These are phyloP conservation scores for Leptosphaerulina australis DNA, from an alignment of 2,329 filamentous ascomycete genomes.

Conservation along the genomic window DNA sequence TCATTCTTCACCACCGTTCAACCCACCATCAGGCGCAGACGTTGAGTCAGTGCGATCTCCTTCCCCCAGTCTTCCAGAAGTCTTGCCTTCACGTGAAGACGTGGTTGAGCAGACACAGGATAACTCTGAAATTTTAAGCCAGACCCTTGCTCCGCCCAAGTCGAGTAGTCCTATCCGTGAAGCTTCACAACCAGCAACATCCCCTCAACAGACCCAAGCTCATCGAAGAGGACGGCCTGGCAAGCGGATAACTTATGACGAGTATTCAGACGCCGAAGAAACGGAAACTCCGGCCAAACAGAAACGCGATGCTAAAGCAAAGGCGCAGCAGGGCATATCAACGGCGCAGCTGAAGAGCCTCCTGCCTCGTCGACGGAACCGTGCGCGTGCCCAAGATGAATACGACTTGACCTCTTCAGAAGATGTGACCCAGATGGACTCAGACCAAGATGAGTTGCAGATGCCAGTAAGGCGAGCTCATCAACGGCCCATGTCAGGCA, in stretches of 20 bases:
- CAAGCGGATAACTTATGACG: constrained; percentile 26
- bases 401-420: constrained; percentile 51
- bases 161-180: constrained; percentile 49
- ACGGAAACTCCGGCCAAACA: constrained; percentile 32
- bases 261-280: constrained; percentile 33
- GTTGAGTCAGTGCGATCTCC: constrained; percentile 40
- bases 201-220: constrained; percentile 24
- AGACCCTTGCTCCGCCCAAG: constrained; percentile 53
- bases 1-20: constrained; percentile 47
- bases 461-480: constrained; percentile 34
- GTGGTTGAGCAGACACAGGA: constrained; percentile 30
- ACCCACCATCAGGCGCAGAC: constrained; percentile 36
- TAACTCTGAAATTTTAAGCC: constrained; percentile 44
- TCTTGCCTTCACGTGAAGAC: constrained; percentile 34
- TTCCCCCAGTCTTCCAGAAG: constrained; percentile 45
- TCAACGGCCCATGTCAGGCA: constrained; percentile 23
- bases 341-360: constrained; percentile 54
- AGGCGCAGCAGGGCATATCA: constrained; percentile 44
- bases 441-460: constrained; percentile 53
- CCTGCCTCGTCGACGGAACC: constrained; percentile 51
- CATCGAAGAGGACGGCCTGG: constrained; percentile 25
- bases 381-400: constrained; percentile 40
- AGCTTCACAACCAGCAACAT: constrained; percentile 21
- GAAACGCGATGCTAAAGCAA: constrained; percentile 26
- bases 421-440: constrained; percentile 39